These are phyloP conservation scores for Fistulinella cinereoalba DNA, from an alignment of 1,284 basidiomycete genomes.

Conservation along the genomic window DNA sequence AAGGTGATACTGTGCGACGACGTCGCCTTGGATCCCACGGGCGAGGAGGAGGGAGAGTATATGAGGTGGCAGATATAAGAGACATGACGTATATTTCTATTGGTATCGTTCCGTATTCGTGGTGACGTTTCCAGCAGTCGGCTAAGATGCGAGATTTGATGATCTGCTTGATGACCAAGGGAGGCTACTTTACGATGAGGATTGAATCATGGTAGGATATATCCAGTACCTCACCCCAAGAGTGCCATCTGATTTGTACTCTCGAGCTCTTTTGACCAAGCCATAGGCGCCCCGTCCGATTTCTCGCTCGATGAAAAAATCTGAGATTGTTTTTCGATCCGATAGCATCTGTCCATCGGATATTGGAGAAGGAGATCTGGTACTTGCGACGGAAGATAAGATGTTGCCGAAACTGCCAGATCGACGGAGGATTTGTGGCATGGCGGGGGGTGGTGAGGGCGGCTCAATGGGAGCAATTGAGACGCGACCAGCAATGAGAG, in stretches of 20 bases:
- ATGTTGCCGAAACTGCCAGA: slow-evolving; percentile 59
- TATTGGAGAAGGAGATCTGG: slow-evolving; percentile 59
- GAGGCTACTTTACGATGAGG: slow-evolving; percentile 44
- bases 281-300: slow-evolving; percentile 97
- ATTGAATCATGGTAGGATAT: slow-evolving; percentile 9
- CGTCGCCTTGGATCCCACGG: slow-evolving; percentile 77
- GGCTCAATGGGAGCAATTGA: slow-evolving; percentile 70
- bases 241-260: slow-evolving; percentile 72
- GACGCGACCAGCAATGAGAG: slow-evolving; percentile 74
- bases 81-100: slow-evolving; percentile 99
- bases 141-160: slow-evolving; percentile 98
- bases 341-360: slow-evolving; percentile 48
- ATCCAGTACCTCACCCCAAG: slow-evolving; percentile 64
- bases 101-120: slow-evolving; percentile 92
- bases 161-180: slow-evolving; percentile 94
- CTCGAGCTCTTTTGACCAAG: slow-evolving; percentile 86
- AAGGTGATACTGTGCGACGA: slow-evolving; percentile 7
- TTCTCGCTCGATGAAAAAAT: slow-evolving; percentile 81
- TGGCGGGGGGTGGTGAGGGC: slow-evolving; percentile 53
- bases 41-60: slow-evolving; percentile 65
- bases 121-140: slow-evolving; percentile 99
- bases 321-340: slow-evolving; percentile 65
- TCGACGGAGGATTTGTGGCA: slow-evolving; percentile 61
- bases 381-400: slow-evolving; percentile 56
- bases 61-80: slow-evolving; percentile 75